A percentile compares a stretch with the other conserved stretches of the same genome.
Conservation (phyloP, 768 basidiomycete species). For the Lactarius pseudohatsudake region DNA sequence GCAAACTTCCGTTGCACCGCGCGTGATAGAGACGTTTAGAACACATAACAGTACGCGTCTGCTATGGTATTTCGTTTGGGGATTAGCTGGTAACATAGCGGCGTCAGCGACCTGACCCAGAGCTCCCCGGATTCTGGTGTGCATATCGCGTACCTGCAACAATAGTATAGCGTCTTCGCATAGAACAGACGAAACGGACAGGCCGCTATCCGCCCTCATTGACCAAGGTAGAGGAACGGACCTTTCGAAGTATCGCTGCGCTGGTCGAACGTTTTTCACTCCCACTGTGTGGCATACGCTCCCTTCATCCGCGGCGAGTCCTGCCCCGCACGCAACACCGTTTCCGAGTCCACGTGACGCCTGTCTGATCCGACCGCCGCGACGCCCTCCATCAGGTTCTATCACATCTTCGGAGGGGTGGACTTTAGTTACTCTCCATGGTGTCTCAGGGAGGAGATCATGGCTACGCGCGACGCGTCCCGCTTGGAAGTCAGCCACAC, state of each 20-base stretch:
- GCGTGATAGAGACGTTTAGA: not conserved
- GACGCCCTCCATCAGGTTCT: not conserved
- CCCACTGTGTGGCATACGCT: not conserved
- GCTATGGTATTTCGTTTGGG: not conserved
- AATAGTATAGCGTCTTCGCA: constrained; percentile 5
- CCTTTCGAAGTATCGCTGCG: not conserved
- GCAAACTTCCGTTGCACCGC: not conserved
- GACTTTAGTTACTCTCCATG: not conserved
- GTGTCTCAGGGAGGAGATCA: not conserved
- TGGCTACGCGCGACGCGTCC: constrained; percentile 1
- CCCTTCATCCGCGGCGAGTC: not conserved
- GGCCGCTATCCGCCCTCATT: not conserved
- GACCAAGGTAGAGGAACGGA: constrained; percentile 3
- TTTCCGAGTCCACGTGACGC: not conserved
- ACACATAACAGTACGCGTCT: constrained; percentile 4
- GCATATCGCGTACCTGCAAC: not conserved
- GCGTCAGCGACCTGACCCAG: not conserved
- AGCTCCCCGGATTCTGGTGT: not conserved
- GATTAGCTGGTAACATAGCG: not conserved
- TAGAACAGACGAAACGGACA: not conserved
- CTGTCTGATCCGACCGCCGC: not conserved
- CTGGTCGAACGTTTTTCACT: not conserved
- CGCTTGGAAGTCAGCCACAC: constrained; percentile 3
- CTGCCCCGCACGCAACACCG: not conserved
- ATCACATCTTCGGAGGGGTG: not conserved